These are phyloP conservation scores for Mycena vitilis DNA, from an alignment of 768 basidiomycete species.

Conservation along the genomic window DNA sequence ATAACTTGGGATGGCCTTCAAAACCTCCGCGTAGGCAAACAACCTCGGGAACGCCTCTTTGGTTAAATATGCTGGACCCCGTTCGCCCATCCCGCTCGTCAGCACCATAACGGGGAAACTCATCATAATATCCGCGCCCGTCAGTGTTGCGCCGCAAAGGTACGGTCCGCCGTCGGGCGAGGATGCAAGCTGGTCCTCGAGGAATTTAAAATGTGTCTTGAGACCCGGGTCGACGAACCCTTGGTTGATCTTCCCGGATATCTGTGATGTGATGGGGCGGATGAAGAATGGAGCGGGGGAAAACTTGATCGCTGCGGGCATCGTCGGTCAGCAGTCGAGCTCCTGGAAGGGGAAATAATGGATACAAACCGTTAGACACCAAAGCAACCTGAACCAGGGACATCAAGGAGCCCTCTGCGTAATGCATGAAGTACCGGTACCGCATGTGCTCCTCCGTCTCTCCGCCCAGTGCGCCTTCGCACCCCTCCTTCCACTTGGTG, in stretches of 20 bases:
- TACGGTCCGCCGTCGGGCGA: conserved; percentile 30
- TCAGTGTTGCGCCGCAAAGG: conserved; percentile 22
- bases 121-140: conserved; percentile 34
- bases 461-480: conserved; percentile 2
- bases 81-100: background rate
- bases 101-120: conserved; percentile 17
- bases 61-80: background rate
- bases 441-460: conserved; percentile 7
- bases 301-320: conserved; percentile 23
- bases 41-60: conserved; percentile 26
- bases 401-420: conserved; percentile 3
- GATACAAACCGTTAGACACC: too few species aligned
- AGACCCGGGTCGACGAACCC: conserved; percentile 20
- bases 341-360: too few species aligned
- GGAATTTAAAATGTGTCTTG: conserved; percentile 24
- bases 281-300: conserved; percentile 33
- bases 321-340: too few species aligned
- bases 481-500: background rate
- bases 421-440: conserved; percentile 10
- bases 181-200: conserved; percentile 32
- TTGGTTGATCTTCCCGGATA: conserved; percentile 15
- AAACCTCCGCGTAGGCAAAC: conserved; percentile 29
- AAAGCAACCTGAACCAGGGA: background rate
- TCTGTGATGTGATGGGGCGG: conserved; percentile 22
- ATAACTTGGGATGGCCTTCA: conserved; percentile 26